Evolutionary conservation across 2,329 filamentous ascomycete genomes (phyloP).

Genomic region (Aspergillus versicolor): DNA sequence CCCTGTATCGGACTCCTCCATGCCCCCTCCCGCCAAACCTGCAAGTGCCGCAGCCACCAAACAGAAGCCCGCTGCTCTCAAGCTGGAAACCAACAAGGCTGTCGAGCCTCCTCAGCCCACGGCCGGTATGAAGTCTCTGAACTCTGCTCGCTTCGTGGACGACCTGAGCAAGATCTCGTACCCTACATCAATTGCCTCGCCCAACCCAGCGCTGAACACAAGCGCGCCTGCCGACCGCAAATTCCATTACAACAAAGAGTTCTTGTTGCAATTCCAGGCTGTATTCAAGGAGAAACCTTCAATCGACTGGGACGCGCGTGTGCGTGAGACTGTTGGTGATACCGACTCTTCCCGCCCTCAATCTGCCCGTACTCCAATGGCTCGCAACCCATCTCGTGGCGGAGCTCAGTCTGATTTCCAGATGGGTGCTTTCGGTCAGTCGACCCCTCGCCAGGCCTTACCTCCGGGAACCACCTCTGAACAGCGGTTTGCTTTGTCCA

Average conservation of each 20-base stretch:
- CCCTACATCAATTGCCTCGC: slow-evolving; percentile 78
- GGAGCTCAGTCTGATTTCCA: slow-evolving; percentile 51
- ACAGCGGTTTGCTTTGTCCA: slow-evolving; percentile 69
- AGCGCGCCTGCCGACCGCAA: slow-evolving; percentile 69
- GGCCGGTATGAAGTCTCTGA: slow-evolving; percentile 87
- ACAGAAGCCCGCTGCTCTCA: slow-evolving; percentile 83
- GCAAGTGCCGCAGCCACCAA: slow-evolving; percentile 61
- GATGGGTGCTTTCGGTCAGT: slow-evolving; percentile 70
- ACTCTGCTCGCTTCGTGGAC: slow-evolving; percentile 83
- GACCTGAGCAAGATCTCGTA: slow-evolving; percentile 78
- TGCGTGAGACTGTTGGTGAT: slow-evolving; percentile 82
- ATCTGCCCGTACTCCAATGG: slow-evolving; percentile 51
- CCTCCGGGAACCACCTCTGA: slow-evolving; percentile 75
- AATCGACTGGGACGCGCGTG: slow-evolving; percentile 84
- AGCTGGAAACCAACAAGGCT: slow-evolving; percentile 80
- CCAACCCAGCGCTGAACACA: slow-evolving; percentile 85
- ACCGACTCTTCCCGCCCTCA: slow-evolving; percentile 63
- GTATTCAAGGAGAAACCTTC: slow-evolving; percentile 98
- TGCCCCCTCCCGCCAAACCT: slow-evolving; percentile 54
- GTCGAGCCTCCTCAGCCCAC: slow-evolving; percentile 91
- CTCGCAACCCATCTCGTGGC: slow-evolving; percentile 54
- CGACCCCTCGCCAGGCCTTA: slow-evolving; percentile 55
- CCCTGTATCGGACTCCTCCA: slow-evolving; percentile 46
- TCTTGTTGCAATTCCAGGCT: slow-evolving; percentile 92
- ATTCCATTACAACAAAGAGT: slow-evolving; percentile 94